Base-by-base conservation (phyloP, 495 filamentous ascomycete species). In the Letharia lupina region DNA sequence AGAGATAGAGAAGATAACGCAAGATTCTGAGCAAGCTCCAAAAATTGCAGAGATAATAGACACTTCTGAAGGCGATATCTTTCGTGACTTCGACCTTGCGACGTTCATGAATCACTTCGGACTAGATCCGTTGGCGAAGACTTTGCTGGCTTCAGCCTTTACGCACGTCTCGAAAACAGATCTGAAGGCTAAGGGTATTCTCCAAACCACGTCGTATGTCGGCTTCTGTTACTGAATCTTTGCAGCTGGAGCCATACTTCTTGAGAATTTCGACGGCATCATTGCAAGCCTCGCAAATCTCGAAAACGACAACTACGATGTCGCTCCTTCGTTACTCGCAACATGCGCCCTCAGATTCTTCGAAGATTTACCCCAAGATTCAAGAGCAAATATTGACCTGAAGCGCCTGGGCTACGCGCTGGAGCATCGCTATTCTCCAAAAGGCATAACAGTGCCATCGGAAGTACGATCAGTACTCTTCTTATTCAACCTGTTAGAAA, bases 31-130 rank as follows among this genome's bases (percentile, higher is more conserved):
- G 64, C 91, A 95, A 74, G 90, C 91, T 23, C 82, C 88, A 65
- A 93, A 90, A 72, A 95, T 99, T 69, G 92, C 93, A 63, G 91
- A 97, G 74, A 89, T 91, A 20, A 88, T 99, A 68, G 92, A 96
- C 74, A 85, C 86, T 1, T 87, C 87, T 23, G 88, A 90, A 61
- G 91, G 91, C 65, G 91, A 97, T 69, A 85, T 96, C 39, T 96
- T 96, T 76, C 87, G 89, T 54, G 92, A 98, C 72, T 96, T 98
- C 69, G 93, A 98, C 72, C 81, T 98, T 15, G 89, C 90, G 6
- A 90, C 87, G 7, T 98, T 99, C 70, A 83, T 96, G 80, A 89
- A 92, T 62, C 91, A 96, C 73, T 97, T 98, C 80, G 89, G 91
- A 67, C 81, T 99, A 44, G 91, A 96, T 75, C 85, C 91, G 12